Evolutionary conservation across 2,329 filamentous ascomycete species (phyloP).

Genomic region (Plectosphaerella sp.): DNA sequence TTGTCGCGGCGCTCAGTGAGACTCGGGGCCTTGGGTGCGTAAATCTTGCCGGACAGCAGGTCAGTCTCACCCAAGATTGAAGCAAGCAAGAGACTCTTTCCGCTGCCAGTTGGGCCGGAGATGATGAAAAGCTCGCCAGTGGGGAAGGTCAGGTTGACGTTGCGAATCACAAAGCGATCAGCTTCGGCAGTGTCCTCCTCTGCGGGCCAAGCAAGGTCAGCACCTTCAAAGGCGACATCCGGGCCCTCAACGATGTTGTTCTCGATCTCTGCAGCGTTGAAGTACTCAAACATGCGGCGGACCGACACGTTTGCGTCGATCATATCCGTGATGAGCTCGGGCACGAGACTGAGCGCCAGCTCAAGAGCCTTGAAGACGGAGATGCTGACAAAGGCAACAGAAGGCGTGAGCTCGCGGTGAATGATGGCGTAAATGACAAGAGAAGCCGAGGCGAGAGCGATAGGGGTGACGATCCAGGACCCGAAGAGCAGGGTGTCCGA

Average conservation of each 20-base stretch:
- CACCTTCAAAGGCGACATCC: slow-evolving; percentile 61
- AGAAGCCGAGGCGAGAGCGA: slow-evolving; percentile 68
- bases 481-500: slow-evolving; percentile 59
- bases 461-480: slow-evolving; percentile 70
- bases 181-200: slow-evolving; percentile 54
- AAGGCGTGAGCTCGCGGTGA: slow-evolving; percentile 60
- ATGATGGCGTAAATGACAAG: slow-evolving; percentile 64
- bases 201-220: slow-evolving; percentile 70
- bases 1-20: slow-evolving; percentile 51
- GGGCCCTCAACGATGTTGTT: slow-evolving; percentile 49
- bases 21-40: slow-evolving; percentile 43
- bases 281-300: slow-evolving; percentile 66
- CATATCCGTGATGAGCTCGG: slow-evolving; percentile 66
- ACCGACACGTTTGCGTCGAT: slow-evolving; percentile 72
- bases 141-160: slow-evolving; percentile 64
- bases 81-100: slow-evolving; percentile 71
- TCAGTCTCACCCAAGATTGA: slow-evolving; percentile 74
- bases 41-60: slow-evolving; percentile 57
- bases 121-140: slow-evolving; percentile 66
- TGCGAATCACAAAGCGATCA: slow-evolving; percentile 59
- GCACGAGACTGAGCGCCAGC: slow-evolving; percentile 63
- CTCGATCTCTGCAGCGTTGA: slow-evolving; percentile 61
- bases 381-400: slow-evolving; percentile 75
- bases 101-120: slow-evolving; percentile 72
- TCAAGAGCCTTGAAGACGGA: slow-evolving; percentile 73